Base-by-base conservation (phyloP, 2,329 filamentous ascomycete species). In the Botrytis byssoidea region DNA sequence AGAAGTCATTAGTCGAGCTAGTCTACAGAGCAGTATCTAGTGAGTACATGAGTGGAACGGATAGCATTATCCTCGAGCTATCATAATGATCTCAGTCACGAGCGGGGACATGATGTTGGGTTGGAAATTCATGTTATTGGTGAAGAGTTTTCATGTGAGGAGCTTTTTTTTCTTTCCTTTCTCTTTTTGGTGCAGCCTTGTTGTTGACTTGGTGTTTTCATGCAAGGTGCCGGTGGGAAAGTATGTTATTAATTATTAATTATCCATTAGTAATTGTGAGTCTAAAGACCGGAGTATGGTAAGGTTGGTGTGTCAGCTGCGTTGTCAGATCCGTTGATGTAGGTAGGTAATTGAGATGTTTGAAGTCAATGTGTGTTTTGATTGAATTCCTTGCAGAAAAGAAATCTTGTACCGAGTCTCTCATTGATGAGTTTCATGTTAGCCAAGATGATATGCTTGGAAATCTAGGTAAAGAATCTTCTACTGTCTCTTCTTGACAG, bases 191-290 rank as follows among this genome's bases (percentile, higher is more conserved):
- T 64, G 59, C 59, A 71, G 69, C 44, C 42, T 51, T 14, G 48
- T 42, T 42, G 42, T 60, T 10, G 35, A 71, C 55, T 55, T 64
- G 69, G 42, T 64, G 59, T 71, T 71, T 64, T 55, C 20, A 48
- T 32, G 42, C n/a, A n/a, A 48, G 12, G 32, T 25, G 29, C 9
- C 7, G 29, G 46, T 32, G 35, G 20, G 18, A 12, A 46, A 46
- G 20, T 32, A 10, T n/a, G 35, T 65, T 46, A 46, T 46, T 32
- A 35, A 35, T 61, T 61, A 25, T 37, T 4, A 10, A 37, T 37
- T 37, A 35, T 7, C 22, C 4, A 35, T 32, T 44, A 51, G 48
- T 51, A n/a, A 51, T 16, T 51, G 10, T n/a, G 48, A 51, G 10
- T 51, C 48, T 29, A 32, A 64, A n/a, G 40, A 64, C 40, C 61